Conservation (phyloP, 2,329 filamentous ascomycete species). For the Colletotrichum spaethianum region DNA sequence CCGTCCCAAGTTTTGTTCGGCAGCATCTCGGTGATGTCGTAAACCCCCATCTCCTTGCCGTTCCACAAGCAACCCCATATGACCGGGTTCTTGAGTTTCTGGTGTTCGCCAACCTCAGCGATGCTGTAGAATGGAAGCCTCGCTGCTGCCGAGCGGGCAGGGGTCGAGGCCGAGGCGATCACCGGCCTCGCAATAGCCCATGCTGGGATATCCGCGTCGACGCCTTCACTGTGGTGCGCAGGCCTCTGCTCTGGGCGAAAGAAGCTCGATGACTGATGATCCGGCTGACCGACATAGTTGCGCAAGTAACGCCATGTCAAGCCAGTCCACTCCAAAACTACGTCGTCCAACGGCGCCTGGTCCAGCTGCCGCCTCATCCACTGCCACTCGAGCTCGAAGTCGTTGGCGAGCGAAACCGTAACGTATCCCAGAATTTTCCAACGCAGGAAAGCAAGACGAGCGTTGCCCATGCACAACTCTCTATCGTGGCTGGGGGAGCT, state of each 20-base stretch:
- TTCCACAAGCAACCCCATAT: background rate
- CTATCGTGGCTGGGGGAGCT: background rate
- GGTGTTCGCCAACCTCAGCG: constrained; percentile 2
- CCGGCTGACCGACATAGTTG: background rate
- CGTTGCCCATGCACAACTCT: constrained; percentile 18
- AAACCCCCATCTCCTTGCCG: background rate
- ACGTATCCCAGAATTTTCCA: constrained; percentile 14
- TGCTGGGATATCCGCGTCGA: constrained; percentile 2
- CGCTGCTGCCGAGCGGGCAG: background rate
- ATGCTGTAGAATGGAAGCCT: background rate
- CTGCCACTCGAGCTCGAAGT: background rate
- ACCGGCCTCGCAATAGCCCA: background rate
- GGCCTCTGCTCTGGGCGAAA: no score
- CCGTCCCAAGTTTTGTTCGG: background rate
- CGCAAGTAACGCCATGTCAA: background rate
- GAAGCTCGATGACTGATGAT: background rate
- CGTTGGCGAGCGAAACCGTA: background rate
- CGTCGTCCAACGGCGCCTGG: background rate
- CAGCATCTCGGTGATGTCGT: background rate
- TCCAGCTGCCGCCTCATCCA: background rate
- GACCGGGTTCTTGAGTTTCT: background rate
- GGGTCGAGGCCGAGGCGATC: background rate
- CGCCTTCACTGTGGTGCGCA: background rate
- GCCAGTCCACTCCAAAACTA: background rate
- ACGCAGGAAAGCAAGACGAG: constrained; percentile 6